Evolutionary conservation across 192 early-diverging fungal species (phyloP).

Genomic region (Backusella psychrophila): DNA sequence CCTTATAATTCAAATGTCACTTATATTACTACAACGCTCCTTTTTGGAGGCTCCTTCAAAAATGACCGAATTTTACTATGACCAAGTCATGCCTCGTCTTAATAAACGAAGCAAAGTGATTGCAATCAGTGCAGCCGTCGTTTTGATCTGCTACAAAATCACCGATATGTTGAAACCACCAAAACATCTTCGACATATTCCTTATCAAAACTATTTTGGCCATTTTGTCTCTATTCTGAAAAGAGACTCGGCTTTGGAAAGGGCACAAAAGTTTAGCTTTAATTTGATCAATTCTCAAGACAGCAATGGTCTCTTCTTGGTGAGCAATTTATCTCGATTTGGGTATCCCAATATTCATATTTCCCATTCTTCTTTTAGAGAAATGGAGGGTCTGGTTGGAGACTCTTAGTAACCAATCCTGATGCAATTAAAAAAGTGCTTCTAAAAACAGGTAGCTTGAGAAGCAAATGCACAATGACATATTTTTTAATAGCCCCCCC

Average conservation of each 20-base stretch:
- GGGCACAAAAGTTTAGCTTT: neutral
- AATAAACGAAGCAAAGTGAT: neutral
- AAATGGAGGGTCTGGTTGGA: neutral
- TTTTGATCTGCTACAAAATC: neutral
- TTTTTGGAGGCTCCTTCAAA: neutral
- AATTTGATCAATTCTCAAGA: neutral
- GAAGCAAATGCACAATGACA: neutral
- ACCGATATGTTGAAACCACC: neutral
- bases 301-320: neutral
- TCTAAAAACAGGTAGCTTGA: neutral
- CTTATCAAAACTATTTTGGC: neutral
- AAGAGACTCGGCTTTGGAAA: neutral
- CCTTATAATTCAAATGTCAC: neutral
- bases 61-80: neutral
- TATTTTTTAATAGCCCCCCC: neutral
- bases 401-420: neutral
- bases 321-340: neutral
- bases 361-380: neutral
- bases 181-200: neutral
- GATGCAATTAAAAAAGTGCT: neutral
- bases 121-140: neutral
- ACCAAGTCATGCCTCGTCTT: neutral
- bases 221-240: neutral
- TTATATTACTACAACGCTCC: neutral
- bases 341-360: neutral